Evolutionary conservation across 108 stramenopile species (phyloP).

Genomic region (Conticribra guillardii): DNA sequence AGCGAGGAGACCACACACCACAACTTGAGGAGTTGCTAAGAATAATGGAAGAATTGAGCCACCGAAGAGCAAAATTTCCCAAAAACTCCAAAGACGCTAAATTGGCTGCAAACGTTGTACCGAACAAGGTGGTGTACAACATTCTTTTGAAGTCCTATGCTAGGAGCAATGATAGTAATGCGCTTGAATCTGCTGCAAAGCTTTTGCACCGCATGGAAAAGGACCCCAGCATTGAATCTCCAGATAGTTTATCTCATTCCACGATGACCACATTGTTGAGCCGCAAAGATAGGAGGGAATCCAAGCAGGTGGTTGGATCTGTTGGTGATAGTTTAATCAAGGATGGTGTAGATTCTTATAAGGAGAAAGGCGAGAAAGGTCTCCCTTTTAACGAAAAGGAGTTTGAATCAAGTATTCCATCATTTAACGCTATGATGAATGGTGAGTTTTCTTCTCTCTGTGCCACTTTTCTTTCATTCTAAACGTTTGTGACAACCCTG

Average conservation of each 20-base stretch:
- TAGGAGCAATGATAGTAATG: constrained; percentile 7
- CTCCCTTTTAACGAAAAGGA: too few relatives aligned
- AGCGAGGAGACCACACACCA: constrained; percentile 16
- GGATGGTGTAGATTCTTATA: too few relatives aligned
- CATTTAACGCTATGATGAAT: constrained; percentile 44
- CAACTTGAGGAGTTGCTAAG: constrained; percentile 26
- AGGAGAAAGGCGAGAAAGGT: too few relatives aligned
- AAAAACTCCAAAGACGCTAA: constrained; percentile 14
- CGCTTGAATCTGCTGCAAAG: constrained; percentile 29
- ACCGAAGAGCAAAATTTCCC: constrained; percentile 15
- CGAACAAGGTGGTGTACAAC: constrained; percentile 40
- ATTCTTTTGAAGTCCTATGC: constrained; percentile 35
- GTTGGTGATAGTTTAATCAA: too few relatives aligned
- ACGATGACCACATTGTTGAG: constrained; percentile 20
- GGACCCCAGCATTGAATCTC: constrained; percentile 21
- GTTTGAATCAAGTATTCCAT: too few relatives aligned
- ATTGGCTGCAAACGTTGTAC: constrained; percentile 36
- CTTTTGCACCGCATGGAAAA: constrained; percentile 38
- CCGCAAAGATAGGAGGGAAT: constrained; percentile 1
- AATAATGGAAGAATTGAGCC: constrained; percentile 38
- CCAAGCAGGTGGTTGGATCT: too few relatives aligned
- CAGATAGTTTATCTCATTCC: constrained; percentile 23
- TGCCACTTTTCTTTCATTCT: neutral
- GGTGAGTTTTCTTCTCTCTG: constrained; percentile 9
- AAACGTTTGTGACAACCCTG: too few relatives aligned